A percentile compares a stretch with the other conserved stretches of the same genome.
Evolutionary conservation across 2,329 filamentous ascomycete genomes (phyloP).

Genomic region (Colletotrichum australisinense): DNA sequence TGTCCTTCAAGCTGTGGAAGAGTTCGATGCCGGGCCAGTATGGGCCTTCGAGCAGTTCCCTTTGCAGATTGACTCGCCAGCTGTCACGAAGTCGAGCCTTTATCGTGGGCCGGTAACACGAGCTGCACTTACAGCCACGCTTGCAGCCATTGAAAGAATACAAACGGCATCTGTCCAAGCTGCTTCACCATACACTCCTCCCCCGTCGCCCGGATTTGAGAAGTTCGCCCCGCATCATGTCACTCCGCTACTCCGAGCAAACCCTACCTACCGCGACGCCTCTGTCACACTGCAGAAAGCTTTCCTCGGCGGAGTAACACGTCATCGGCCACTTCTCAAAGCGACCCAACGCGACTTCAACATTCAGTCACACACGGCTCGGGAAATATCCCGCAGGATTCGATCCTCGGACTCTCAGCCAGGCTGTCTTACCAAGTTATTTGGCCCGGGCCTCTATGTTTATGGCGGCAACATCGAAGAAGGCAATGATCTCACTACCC

Average conservation of each 20-base stretch:
- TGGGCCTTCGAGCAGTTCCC: constrained; percentile 57
- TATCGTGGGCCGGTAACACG: constrained; percentile 52
- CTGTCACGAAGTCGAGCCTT: constrained; percentile 52
- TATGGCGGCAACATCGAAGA: constrained; percentile 55
- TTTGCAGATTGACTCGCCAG: constrained; percentile 51
- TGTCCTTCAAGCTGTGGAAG: constrained; percentile 51
- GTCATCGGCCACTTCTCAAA: constrained; percentile 51
- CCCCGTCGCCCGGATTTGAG: constrained; percentile 30
- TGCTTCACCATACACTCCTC: constrained; percentile 29
- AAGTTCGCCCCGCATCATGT: constrained; percentile 30
- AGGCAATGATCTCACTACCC: constrained; percentile 32
- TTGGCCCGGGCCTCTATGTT: constrained; percentile 50
- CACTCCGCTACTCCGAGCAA: constrained; percentile 34
- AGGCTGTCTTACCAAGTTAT: constrained; percentile 50
- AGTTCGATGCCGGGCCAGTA: constrained; percentile 55
- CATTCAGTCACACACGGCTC: constrained; percentile 45
- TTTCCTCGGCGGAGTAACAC: constrained; percentile 51
- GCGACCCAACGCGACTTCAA: constrained; percentile 52
- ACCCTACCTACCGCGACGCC: constrained; percentile 30
- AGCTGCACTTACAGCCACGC: constrained; percentile 49
- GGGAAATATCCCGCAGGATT: constrained; percentile 54
- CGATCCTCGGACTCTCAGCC: constrained; percentile 55
- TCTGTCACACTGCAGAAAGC: constrained; percentile 48
- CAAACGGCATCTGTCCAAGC: constrained; percentile 18
- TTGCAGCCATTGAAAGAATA: constrained; percentile 51